Evolutionary conservation across 441 rosid genomes (phyloP), one percentile per base, ranked within the genome.

Genomic region (Erysimum cheiri): DNA sequence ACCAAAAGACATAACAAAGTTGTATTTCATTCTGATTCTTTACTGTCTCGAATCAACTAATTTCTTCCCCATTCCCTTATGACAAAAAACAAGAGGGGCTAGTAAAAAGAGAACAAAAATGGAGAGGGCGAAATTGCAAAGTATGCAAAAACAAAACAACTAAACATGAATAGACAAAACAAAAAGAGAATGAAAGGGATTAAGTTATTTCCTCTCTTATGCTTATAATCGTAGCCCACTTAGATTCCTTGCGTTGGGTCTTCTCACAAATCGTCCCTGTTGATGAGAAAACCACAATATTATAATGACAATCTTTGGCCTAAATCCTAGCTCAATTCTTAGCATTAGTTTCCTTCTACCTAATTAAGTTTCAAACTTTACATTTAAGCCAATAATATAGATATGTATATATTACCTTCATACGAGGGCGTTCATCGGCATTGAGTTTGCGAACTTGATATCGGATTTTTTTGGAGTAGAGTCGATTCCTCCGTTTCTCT

Each of bases 351-450:
- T 32, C 47, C 22, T 43, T 67, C 12, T n/a, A 49, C 24, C 8
- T 5, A n/a, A n/a, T n/a, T 43, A 40, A 41, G n/a, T 28, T 28
- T 60, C 8, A 14, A 4, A 1, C 10, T 29, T 19, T 4, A 63
- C 2, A 69, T 58, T 47, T 47, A 58, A 58, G 73, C 59, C 19
- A 1, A 6, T 2, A 29, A 8, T 40, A 14, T n/a, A 61, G 31
- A 32, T 22, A n/a, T n/a, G 24, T 4, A 6, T 12, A 3, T 14
- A 39, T 19, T 75, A 75, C 97, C 97, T 88, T 88, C 83, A 87
- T 85, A 70, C 97, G 85, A 7, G 96, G 96, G 60, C 96, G 93
- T 76, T 74, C 82, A 79, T 88, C 96, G 2, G 92, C 98, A 58
- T 87, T 93, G 77, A 87, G 81, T 78, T 91, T 91, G 19, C 97